Conservation (phyloP, 805 yeast species). For the Nakazawaea pomicola region DNA sequence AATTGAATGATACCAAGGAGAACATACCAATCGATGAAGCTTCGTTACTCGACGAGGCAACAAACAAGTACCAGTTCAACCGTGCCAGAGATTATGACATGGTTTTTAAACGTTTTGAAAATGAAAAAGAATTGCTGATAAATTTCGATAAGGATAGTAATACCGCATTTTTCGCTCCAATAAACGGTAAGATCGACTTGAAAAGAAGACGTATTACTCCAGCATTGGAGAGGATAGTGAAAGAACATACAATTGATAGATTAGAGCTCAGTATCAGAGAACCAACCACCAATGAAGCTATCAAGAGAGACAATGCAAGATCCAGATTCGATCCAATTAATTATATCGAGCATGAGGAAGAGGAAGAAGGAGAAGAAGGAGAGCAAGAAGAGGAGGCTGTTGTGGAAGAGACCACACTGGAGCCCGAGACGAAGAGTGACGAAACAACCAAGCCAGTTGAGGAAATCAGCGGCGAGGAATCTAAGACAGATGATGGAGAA, state of each 20-base stretch:
- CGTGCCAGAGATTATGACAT: slow-evolving; percentile 80
- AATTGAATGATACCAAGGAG: slow-evolving; percentile 43
- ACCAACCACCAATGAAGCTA: slow-evolving; percentile 65
- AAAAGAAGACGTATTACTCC: slow-evolving; percentile 78
- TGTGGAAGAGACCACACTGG: too few species aligned
- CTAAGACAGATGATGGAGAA: not conserved
- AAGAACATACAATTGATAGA: slow-evolving; percentile 54
- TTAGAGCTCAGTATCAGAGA: slow-evolving; percentile 63
- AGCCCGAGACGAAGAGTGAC: not conserved
- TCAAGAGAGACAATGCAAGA: slow-evolving; percentile 61
- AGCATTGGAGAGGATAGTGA: slow-evolving; percentile 48
- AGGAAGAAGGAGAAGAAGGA: slow-evolving; percentile 29
- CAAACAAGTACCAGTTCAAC: slow-evolving; percentile 45
- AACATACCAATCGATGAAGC: slow-evolving; percentile 38
- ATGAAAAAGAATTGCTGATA: slow-evolving; percentile 62
- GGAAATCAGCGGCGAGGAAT: not conserved
- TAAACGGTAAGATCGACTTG: slow-evolving; percentile 71
- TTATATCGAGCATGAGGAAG: slow-evolving; percentile 60
- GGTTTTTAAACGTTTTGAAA: slow-evolving; percentile 40
- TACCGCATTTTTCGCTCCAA: slow-evolving; percentile 72
- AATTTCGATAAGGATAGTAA: slow-evolving; percentile 50
- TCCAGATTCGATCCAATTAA: slow-evolving; percentile 75
- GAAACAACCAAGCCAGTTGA: not conserved
- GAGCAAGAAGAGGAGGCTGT: slow-evolving; percentile 23
- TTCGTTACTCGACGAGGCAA: slow-evolving; percentile 34